Evolutionary conservation across 371 early-diverging fungal species (phyloP), one percentile per base, ranked within the genome.

Genomic region (Amoeboaphelidium protococcarum): DNA sequence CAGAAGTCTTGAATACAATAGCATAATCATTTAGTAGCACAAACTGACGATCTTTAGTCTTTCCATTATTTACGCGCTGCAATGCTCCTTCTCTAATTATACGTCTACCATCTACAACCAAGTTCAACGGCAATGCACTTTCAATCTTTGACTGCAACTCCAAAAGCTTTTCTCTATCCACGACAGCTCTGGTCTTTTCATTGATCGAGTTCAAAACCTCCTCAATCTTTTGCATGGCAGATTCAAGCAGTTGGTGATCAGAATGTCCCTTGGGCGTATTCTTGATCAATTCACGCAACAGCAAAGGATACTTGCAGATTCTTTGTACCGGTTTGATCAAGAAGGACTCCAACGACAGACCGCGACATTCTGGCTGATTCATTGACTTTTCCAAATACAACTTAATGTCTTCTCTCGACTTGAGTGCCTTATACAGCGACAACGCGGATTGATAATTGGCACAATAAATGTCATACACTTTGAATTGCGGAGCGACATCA

Each of bases 271-370:
- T 56, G 26, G 55, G 55, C 3, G 61, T 60, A 50, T 65, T 52
- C 48, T 60, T 60, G 25, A 58, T 42, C 24, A 68, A 57, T 52
- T 68, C 67, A 23, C 54, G 20, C 12, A 46, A 27, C 22, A 68
- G 50, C 2, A 67, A 50, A 4, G 68, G 68, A 46, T 67, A 67
- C 47, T 68, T 68, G 63, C 68, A 68, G 23, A 68, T 68, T 25
- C 68, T 42, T 51, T 68, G 68, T 12, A 68, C 65, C 0, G 68
- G 68, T 46, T 68, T 68, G 45, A 68, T 68, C 58, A 68, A 50
- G 41, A 64, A 68, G 2, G 66, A 66, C 46, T 68, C 68, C 25
- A 68, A 47, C 31, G 62, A 62, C 21, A 68, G 51, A 2, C 68
- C 68, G 19, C 66, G 52, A 0, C 51, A 54, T 52, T 61, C 63